A percentile compares a stretch with the other conserved stretches of the same genome.
Evolutionary conservation across 345 rosid species (phyloP).

Genomic region (Pelargonium nanum): DNA sequence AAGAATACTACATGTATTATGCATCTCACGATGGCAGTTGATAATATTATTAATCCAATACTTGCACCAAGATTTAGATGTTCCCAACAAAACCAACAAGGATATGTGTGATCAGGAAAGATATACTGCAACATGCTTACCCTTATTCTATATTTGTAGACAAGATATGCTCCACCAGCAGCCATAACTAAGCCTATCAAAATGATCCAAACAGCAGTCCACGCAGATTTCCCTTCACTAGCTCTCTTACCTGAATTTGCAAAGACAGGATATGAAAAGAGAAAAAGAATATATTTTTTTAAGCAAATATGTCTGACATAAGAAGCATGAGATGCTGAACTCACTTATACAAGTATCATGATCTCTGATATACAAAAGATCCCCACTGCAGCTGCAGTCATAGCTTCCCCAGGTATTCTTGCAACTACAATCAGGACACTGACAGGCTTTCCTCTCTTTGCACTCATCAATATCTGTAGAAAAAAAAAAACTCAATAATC

Average conservation of each 20-base stretch:
- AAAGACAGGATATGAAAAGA: background rate
- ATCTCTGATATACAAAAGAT: slow-evolving; percentile 81
- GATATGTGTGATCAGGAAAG: no score
- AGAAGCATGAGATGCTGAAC: slow-evolving; percentile 12
- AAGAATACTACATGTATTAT: no score
- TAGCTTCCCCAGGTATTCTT: slow-evolving; percentile 92
- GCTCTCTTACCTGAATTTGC: background rate
- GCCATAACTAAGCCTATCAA: slow-evolving; percentile 69
- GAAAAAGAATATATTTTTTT: background rate
- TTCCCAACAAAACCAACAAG: no score
- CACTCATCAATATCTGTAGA: slow-evolving; percentile 78
- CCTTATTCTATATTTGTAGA: slow-evolving; percentile 36
- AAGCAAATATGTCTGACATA: background rate
- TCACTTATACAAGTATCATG: slow-evolving; percentile 94
- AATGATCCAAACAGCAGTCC: slow-evolving; percentile 91
- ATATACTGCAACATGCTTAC: slow-evolving; percentile 1
- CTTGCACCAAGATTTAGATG: no score
- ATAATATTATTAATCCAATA: no score
- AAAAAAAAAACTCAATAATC: background rate
- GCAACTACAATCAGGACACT: slow-evolving; percentile 91
- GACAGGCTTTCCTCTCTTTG: slow-evolving; percentile 91
- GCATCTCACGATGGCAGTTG: no score
- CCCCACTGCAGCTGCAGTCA: slow-evolving; percentile 78
- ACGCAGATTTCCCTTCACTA: slow-evolving; percentile 42
- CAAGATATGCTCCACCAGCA: slow-evolving; percentile 73